These are phyloP conservation scores for Hydnum rufescens DNA, from an alignment of 768 basidiomycete species.

Conservation along the genomic window DNA sequence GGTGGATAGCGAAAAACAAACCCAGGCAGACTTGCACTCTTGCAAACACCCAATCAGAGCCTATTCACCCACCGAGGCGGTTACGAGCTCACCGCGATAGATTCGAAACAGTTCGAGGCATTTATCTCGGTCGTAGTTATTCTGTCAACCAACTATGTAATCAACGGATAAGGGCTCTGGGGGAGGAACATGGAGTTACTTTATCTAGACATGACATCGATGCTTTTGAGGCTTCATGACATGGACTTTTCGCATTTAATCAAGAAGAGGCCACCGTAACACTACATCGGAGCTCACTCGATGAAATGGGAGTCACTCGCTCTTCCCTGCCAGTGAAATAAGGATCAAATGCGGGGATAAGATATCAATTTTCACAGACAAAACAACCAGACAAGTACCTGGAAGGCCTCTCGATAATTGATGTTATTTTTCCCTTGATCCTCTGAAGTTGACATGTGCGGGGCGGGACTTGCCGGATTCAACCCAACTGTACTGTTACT, in stretches of 20 bases:
- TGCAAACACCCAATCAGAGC: not conserved
- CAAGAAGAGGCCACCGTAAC: not conserved
- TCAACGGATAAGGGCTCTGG: not conserved
- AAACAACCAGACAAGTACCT: not conserved
- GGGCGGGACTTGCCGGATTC: too few relatives aligned
- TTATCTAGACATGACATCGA: slow-evolving; percentile 1
- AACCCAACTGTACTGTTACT: too few relatives aligned
- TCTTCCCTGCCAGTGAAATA: too few relatives aligned
- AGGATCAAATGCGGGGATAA: not conserved
- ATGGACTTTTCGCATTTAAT: not conserved
- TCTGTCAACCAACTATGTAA: not conserved
- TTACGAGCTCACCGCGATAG: not conserved
- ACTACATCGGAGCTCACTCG: not conserved
- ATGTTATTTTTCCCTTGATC: not conserved
- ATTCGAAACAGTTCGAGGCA: not conserved
- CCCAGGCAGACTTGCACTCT: slow-evolving; percentile 2
- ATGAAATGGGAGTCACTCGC: not conserved
- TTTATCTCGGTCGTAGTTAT: not conserved
- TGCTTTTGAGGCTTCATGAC: slow-evolving; percentile 1
- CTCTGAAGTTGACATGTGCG: too few relatives aligned
- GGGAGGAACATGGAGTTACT: not conserved
- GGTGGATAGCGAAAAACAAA: not conserved
- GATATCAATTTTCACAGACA: not conserved
- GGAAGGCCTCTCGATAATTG: not conserved
- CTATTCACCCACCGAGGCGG: not conserved